These are phyloP conservation scores for Neospora caninum DNA, from an alignment of 169 alveolate species.

Conservation along the genomic window DNA sequence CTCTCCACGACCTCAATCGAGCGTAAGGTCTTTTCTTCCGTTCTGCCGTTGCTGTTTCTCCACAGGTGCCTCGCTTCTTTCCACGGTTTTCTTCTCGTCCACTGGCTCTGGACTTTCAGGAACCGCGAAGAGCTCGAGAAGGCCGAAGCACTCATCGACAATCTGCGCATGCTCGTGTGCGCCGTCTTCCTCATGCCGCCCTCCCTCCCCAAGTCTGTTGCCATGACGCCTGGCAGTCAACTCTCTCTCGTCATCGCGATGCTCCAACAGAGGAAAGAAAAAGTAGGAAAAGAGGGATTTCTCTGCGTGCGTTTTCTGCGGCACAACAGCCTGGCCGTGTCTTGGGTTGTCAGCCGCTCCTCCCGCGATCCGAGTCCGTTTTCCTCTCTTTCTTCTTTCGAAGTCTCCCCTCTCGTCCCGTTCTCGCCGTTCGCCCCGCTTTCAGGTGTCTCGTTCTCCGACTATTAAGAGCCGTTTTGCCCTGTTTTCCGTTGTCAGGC, in stretches of 20 bases:
- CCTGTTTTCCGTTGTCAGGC: background rate
- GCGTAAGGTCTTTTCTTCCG: no score
- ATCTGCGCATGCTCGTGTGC: background rate
- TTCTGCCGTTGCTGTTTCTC: no score
- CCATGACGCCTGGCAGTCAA: background rate
- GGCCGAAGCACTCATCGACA: background rate
- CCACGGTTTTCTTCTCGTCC: no score
- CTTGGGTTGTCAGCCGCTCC: no score
- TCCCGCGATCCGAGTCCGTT: no score
- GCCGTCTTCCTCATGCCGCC: constrained; percentile 19
- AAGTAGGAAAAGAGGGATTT: background rate
- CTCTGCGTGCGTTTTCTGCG: background rate
- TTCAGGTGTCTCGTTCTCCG: background rate
- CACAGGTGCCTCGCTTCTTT: no score
- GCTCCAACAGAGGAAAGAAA: background rate
- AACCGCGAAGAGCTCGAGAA: constrained; percentile 13
- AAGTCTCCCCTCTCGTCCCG: no score
- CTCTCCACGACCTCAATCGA: background rate
- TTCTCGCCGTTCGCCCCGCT: background rate
- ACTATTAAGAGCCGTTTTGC: background rate
- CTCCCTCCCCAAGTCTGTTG: background rate
- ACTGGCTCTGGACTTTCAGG: no score
- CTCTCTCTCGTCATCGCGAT: background rate
- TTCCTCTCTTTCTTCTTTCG: no score
- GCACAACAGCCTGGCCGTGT: no score